Conservation (phyloP, 2,329 filamentous ascomycete species). For the Trichoderma pleuroti region DNA sequence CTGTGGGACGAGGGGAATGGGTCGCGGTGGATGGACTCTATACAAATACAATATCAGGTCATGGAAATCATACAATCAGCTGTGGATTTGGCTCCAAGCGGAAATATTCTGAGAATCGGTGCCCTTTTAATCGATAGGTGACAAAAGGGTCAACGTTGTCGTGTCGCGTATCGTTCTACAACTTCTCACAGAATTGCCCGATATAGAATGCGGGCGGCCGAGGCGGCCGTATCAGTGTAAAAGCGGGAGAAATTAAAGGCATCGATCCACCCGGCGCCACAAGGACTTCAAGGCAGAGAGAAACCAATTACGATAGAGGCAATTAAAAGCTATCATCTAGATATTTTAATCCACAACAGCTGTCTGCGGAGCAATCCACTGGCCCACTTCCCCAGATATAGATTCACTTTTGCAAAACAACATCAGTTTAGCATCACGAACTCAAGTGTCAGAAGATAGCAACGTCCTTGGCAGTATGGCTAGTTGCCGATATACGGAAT, state of each 20-base stretch:
- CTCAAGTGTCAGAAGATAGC: neutral
- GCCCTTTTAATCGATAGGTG: neutral
- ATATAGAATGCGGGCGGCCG: neutral
- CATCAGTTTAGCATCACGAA: neutral
- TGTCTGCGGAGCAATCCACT: neutral
- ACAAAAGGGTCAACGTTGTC: neutral
- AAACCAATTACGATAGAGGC: neutral
- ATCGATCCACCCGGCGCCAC: neutral
- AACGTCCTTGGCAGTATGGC: neutral
- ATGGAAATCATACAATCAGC: neutral
- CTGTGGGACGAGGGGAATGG: neutral
- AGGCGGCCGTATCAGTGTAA: neutral
- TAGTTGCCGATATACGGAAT: neutral
- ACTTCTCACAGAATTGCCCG: conserved; percentile 6
- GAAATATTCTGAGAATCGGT: conserved; percentile 6
- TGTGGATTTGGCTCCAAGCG: neutral
- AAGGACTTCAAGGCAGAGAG: neutral
- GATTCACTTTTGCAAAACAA: neutral
- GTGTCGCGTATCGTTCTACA: neutral
- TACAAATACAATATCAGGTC: neutral
- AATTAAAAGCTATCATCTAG: neutral
- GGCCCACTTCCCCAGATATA: conserved; percentile 11
- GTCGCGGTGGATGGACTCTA: neutral
- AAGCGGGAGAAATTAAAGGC: neutral
- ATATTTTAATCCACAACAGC: neutral